Base-by-base conservation (phyloP, 148 eudicot species). In the Rhododendron ferrugineum region DNA sequence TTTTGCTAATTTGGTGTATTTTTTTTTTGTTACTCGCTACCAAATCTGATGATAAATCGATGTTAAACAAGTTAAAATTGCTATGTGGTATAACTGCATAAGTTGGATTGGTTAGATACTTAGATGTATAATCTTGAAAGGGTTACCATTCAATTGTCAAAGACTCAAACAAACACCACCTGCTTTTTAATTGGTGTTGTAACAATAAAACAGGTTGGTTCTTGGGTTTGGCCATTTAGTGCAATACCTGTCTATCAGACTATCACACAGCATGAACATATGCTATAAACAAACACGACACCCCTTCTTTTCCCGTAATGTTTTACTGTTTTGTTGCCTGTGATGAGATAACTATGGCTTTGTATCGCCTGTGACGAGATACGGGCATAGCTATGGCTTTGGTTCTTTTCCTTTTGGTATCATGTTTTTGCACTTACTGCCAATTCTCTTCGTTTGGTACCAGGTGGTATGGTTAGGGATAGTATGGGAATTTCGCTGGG, bases 401-500 rank as follows among this genome's bases (percentile, higher is more conserved):
- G 50, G 15, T 47, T 78, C 10, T 10, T 56, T 40, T 2, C 6
- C 20, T 85, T 66, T 15, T 32, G 44, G 13, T 32, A 23, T 79
- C 82, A 78, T 36, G 22, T 74, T 26, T 72, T 52, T 47, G 22
- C 50, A 22, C 34, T 23, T 54, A 30, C 22, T 66, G 73, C 84
- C 84, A 56, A 84, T 80, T 23, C 22, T 50, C 26, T 44, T 73
- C 2, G 15, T 47, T 77, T 89, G 60, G 47, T 72, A 36, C 84
- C 92, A 96, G 98, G 95, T 84, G 85, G 78, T 83, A 86, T 83
- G 83, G 91, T 89, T 20, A 84, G 90, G 60, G 91, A 93, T 79
- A 88, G 89, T 82, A 86, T 91, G 88, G 94, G 98, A 58, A 85
- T 92, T 88, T 91, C 92, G 20, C 86, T 91, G 46, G 96, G 96